Base-by-base conservation (phyloP, 139 green algal species). In the Chlamydomonas asymmetrica region DNA sequence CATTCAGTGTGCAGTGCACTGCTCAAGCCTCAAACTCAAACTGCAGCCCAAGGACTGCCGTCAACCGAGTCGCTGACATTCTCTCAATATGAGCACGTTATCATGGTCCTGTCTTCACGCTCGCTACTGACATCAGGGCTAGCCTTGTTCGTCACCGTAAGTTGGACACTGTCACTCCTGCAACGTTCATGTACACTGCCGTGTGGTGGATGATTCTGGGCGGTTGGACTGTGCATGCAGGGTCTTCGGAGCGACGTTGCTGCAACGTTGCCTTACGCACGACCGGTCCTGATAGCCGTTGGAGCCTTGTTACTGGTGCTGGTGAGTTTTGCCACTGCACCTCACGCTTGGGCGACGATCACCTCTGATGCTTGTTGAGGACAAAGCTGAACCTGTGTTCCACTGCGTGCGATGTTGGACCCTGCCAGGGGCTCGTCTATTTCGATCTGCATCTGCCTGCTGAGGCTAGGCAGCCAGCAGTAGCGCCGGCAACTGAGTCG, bases 201-300 rank as follows among this genome's bases (percentile, higher is more conserved):
- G 34, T 48, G 31, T 35, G 20, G 31, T 35, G 4, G 29, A 74
- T 37, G 50, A 59, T 75, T n/a, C n/a, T n/a, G n/a, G n/a, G 54
- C 35, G 3, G 25, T 75, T 16, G 18, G 66, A 56, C 56, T 66
- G 60, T 54, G 23, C 3, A 9, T 39, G n/a, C 31, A 76, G 70
- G 70, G 41, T 0, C 20, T 76, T 4, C 70, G 71, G 32, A 27
- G 59, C 8, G 71, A 77, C 32, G 71, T 77, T 5, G n/a, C n/a
- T n/a, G 45, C 32, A 20, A 63, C 32, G 8, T 2, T 77, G 4
- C 52, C 31, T 4, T 39, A 69, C 32, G 71, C 59, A 13, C 60
- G 60, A 6, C 59, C 68, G 59, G 41, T 77, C 49, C 49, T 77
- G 41, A 41, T 77, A 3, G 39, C 59, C 1, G 41, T 52, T 23